Evolutionary conservation across 2,329 filamentous ascomycete species (phyloP), one percentile per base, ranked within the genome.

Genomic region (Alternaria rosae): DNA sequence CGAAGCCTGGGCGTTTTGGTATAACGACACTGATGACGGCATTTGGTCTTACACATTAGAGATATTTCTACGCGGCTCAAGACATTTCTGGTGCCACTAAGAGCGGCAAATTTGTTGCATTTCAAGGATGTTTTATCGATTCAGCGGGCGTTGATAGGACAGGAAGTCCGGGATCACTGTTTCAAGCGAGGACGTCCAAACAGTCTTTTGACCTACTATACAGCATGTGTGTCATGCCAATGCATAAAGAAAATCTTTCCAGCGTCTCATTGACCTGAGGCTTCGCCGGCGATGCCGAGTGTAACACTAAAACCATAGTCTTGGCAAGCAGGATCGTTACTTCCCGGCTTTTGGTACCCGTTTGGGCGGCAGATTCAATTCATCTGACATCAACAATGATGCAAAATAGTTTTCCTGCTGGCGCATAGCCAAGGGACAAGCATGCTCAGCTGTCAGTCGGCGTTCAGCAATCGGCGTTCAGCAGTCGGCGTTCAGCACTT

Each of bases 1-100:
- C 52, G 38, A 54, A 51, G 44, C 28, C 56, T 53, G 21, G 47
- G 48, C 57, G 53, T 45, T 48, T 43, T 9, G 57, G 60, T 48
- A 59, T 68, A 61, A 67, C 66, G 66, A 63, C 47, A 57, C 52
- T 62, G 59, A 68, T 61, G 59, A 68, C 44, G 44, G 61, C 64
- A 64, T 66, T 47, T 50, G 42, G 38, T 55, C 38, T 23, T 51
- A 59, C 41, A 38, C 32, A 32, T 47, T 44, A 42, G 50, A 38
- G 47, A 51, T 51, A 30, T 48, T 43, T 43, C 42, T 28, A 44
- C 28, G n/a, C 53, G 30, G 48, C 25, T 47, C 53, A 51, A 32
- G 52, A 54, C 17, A 35, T 32, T 26, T 57, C 30, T 50, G 43
- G 55, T 41, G 35, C 20, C 50, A 32, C 26, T 32, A 15, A 38